Evolutionary conservation across 805 yeast species (phyloP).

Genomic region (Zygosaccharomyces bisporus): DNA sequence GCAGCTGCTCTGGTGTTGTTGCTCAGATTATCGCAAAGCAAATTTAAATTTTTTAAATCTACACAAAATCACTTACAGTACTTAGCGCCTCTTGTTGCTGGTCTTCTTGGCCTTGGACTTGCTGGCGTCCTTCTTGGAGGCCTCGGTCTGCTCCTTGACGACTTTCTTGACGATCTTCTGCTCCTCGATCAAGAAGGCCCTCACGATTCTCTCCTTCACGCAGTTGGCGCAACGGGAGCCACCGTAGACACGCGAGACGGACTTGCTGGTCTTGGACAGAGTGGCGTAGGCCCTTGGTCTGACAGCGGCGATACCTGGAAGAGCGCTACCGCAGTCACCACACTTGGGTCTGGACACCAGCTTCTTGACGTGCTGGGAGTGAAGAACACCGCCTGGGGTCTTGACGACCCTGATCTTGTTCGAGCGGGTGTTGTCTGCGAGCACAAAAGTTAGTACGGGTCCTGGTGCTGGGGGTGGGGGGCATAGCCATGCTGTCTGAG

Average conservation of each 20-base stretch:
- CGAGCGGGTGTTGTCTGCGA: slow-evolving; percentile 94
- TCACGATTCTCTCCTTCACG: slow-evolving; percentile 98
- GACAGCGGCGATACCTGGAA: slow-evolving; percentile 86
- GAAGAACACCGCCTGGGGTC: slow-evolving; percentile 99
- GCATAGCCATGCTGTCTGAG: too few relatives aligned
- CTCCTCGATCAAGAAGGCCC: slow-evolving; percentile 99
- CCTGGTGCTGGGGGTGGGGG: not conserved
- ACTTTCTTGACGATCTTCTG: slow-evolving; percentile 99
- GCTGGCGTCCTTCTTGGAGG: slow-evolving; percentile 66
- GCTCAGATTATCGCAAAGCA: slow-evolving; percentile 2
- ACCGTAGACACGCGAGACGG: slow-evolving; percentile 99
- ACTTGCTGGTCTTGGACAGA: slow-evolving; percentile 93
- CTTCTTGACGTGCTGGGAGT: slow-evolving; percentile 97
- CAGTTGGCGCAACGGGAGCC: slow-evolving; percentile 98
- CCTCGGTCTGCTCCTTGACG: slow-evolving; percentile 91
- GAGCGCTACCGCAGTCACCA: slow-evolving; percentile 81
- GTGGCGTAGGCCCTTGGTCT: slow-evolving; percentile 98
- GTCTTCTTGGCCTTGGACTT: slow-evolving; percentile 35
- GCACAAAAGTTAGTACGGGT: slow-evolving; percentile 2
- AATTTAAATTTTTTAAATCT: not conserved
- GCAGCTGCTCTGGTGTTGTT: too few relatives aligned
- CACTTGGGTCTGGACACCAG: slow-evolving; percentile 80
- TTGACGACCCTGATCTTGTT: slow-evolving; percentile 99
- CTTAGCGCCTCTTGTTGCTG: slow-evolving; percentile 17
- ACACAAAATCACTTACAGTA: not conserved